Conservation (phyloP, 768 basidiomycete genomes). For the Multifurca ochricompacta region DNA sequence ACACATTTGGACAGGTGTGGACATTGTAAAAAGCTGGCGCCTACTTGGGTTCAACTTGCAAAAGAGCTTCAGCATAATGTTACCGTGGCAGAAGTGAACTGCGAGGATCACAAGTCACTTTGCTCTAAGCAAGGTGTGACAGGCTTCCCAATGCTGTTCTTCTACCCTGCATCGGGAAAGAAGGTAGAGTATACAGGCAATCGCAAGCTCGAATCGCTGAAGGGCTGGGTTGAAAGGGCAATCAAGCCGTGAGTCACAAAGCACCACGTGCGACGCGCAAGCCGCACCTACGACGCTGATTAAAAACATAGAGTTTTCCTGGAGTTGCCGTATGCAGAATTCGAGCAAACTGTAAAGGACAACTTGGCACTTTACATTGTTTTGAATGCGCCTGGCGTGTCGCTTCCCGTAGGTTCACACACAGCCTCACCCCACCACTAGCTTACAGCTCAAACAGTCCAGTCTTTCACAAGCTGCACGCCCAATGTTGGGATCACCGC, state of each 20-base stretch:
- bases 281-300: slow-evolving; percentile 7
- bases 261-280: neutral
- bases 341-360: slow-evolving; percentile 36
- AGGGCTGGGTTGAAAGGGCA: slow-evolving; percentile 69
- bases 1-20: slow-evolving; percentile 52
- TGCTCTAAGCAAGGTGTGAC: slow-evolving; percentile 61
- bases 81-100: slow-evolving; percentile 82
- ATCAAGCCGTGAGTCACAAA: slow-evolving; percentile 53
- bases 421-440: neutral
- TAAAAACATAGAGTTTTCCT: slow-evolving; percentile 28
- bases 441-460: slow-evolving; percentile 29
- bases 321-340: slow-evolving; percentile 34
- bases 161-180: slow-evolving; percentile 44
- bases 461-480: slow-evolving; percentile 50
- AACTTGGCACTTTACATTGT: slow-evolving; percentile 55
- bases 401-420: slow-evolving; percentile 28
- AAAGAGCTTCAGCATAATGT: slow-evolving; percentile 58
- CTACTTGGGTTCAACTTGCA: slow-evolving; percentile 72
- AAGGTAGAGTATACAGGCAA: slow-evolving; percentile 71
- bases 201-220: slow-evolving; percentile 62
- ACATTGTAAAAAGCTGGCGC: slow-evolving; percentile 93
- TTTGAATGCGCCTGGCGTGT: slow-evolving; percentile 35
- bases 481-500: slow-evolving; percentile 41
- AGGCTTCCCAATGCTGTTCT: slow-evolving; percentile 80
- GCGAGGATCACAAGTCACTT: slow-evolving; percentile 62